Percentiles rank a stretch among this genome's conserved stretches.
phyloP scores from a whole-genome alignment of 768 basidiomycete genomes.

The Lactarius psammicola region DNA sequence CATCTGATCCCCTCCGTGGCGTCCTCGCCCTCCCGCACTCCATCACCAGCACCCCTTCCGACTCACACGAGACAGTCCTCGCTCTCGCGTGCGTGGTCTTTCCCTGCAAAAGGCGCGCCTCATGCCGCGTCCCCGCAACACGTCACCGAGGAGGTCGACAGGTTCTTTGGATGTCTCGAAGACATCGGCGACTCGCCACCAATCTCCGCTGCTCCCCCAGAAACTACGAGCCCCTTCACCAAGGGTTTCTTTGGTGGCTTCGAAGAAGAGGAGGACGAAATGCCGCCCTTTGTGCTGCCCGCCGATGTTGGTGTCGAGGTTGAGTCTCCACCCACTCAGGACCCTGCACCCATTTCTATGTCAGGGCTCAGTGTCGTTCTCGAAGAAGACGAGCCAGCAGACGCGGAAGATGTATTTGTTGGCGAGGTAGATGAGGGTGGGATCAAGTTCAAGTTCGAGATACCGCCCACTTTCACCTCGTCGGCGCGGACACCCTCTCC shows the following conservation, averaged over 20 bases:
- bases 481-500: constrained; percentile 24
- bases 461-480: constrained; percentile 43
- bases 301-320: constrained; percentile 42
- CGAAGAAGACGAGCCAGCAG: constrained; percentile 46
- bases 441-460: constrained; percentile 71
- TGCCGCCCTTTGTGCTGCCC: constrained; percentile 52
- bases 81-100: constrained; percentile 70
- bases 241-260: constrained; percentile 45
- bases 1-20: constrained; percentile 36
- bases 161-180: constrained; percentile 71
- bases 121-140: constrained; percentile 29
- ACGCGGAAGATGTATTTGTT: constrained; percentile 50
- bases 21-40: constrained; percentile 33
- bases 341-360: constrained; percentile 36
- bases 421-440: constrained; percentile 61
- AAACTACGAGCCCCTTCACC: constrained; percentile 55
- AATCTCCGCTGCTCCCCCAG: constrained; percentile 39
- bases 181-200: constrained; percentile 51
- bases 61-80: constrained; percentile 41
- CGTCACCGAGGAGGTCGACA: constrained; percentile 55
- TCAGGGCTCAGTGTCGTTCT: constrained; percentile 41
- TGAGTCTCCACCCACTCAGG: constrained; percentile 33
- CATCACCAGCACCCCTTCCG: constrained; percentile 31
- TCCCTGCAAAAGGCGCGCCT: constrained; percentile 35
- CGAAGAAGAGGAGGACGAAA: constrained; percentile 48